Base-by-base conservation (phyloP, 2,329 filamentous ascomycete genomes). In the Hymenoscyphus occultus region DNA sequence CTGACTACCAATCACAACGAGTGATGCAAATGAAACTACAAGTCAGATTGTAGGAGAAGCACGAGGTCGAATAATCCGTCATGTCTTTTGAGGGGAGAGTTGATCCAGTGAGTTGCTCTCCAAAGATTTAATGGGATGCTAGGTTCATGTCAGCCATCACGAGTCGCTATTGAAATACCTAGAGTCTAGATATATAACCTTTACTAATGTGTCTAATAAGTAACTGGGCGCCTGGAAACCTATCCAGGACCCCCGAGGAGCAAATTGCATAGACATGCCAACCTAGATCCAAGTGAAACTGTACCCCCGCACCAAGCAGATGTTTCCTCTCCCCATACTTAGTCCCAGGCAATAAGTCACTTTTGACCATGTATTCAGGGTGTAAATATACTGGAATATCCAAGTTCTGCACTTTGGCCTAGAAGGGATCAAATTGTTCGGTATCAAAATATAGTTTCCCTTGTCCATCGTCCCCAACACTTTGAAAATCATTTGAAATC, bases 311-410 rank as follows among this genome's bases (percentile, higher is more conserved):
- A 0, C 77, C 76, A 0, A 79, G 64, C 4, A 78, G 68, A 48
- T 78, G 77, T 60, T 69, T 74, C 39, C 76, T 68, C 2, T 64
- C 59, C 1, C 73, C 74, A 61, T 77, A 78, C 66, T 68, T 70
- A 19, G 67, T 69, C 2, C 69, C 71, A 3, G 63, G 40, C 22
- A 69, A 59, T 16, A 77, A 63, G 31, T 78, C 77, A 14, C 62
- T 61, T 40, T 66, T 61, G 16, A 68, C 69, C 16, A 56, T 22
- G 62, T 68, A 69, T 60, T 83, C 39, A 74, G 75, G 86, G 74
- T 89, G 86, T 0, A 89, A 79, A 71, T 89, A 89, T 59, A 89
- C 80, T 0, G 86, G 86, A 0, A 88, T 85, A 63, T 87, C 84
- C 0, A 89, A 80, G 57, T 87, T 83, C 1, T 80, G 80, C 10